Evolutionary conservation across 306 rosid genomes (phyloP), one percentile per base, ranked within the genome.

Genomic region (Pyrus betulifolia): DNA sequence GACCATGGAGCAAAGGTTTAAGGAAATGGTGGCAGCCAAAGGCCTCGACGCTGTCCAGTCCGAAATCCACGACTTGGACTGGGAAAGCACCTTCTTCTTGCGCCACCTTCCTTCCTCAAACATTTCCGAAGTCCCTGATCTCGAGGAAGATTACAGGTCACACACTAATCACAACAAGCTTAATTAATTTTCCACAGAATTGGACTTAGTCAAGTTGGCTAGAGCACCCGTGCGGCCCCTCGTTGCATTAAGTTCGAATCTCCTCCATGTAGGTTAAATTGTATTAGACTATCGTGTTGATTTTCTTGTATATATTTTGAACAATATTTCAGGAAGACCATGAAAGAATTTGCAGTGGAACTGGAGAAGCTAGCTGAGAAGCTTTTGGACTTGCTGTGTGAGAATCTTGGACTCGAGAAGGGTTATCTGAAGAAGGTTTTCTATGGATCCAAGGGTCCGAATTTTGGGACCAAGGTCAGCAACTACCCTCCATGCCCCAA

Each of bases 401-500:
- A 96, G 86, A 96, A 91, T 82, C 97, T 92, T 62, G 96, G 94
- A 35, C 86, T 96, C 44, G 98, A 96, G 74, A 89, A 87, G 72
- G 99, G 94, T 80, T 91, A 91, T 80, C 84, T 96, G 75, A 96
- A 91, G 84, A 88, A 84, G 31, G 91, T 78, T 21, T 96, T 96
- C 59, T 80, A 84, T 72, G 99, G 98, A 5, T 83, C 99, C 0
- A 91, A 91, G 57, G 99, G 97, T 1, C 97, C 99, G 59, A 96
- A 86, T 9, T 96, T 92, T 79, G 99, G 99, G 6, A 89, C 97
- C 5, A 96, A 96, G 82, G 96, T 96, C 1, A 92, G 99, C 83
- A 92, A 89, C 84, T 96, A 96, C 86, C 98, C 98, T 79, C 93
- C 96, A 1, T 96, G 99, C 75, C 97, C 98, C 18, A 92, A 93